Percentiles rank a stretch among this genome's conserved stretches.
Evolutionary conservation across 176 grass and related monocot species (phyloP).

Genomic region (Elaeis guineensis): DNA sequence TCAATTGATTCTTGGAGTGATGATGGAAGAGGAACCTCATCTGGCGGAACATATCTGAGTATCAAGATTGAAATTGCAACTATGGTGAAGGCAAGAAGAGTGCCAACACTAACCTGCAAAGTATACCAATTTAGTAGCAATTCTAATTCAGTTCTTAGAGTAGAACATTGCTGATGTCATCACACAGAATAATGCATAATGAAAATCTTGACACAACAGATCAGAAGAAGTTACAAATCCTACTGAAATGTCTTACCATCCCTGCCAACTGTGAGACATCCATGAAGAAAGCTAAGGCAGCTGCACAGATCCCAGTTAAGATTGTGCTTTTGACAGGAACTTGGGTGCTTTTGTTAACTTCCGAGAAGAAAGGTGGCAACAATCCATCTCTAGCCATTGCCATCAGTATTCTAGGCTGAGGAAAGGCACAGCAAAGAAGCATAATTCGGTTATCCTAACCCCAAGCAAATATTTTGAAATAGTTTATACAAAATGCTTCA

Average conservation of each 20-base stretch:
- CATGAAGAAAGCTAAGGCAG: slow-evolving; percentile 72
- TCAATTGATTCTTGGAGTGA: slow-evolving; percentile 55
- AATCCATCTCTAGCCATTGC: slow-evolving; percentile 95
- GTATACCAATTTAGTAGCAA: no score
- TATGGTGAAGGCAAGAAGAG: slow-evolving; percentile 88
- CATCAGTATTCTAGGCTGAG: slow-evolving; percentile 99
- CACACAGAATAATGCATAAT: no score
- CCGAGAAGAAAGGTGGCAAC: slow-evolving; percentile 77
- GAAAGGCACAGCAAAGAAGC: neutral
- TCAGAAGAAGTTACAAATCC: no score
- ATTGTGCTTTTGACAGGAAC: slow-evolving; percentile 93
- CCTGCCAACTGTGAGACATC: slow-evolving; percentile 96
- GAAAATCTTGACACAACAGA: no score
- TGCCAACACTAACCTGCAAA: slow-evolving; percentile 90
- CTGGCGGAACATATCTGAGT: slow-evolving; percentile 94
- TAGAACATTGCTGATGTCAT: neutral
- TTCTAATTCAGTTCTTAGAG: neutral
- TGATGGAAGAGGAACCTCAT: slow-evolving; percentile 59
- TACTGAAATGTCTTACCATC: slow-evolving; percentile 61
- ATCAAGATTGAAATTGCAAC: slow-evolving; percentile 91
- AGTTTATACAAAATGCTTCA: no score
- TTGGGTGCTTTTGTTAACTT: slow-evolving; percentile 73
- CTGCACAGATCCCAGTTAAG: slow-evolving; percentile 59
- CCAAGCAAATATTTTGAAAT: no score
- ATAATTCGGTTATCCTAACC: no score